Base-by-base conservation (phyloP, 2,329 filamentous ascomycete genomes). In the Botrytis deweyae region DNA sequence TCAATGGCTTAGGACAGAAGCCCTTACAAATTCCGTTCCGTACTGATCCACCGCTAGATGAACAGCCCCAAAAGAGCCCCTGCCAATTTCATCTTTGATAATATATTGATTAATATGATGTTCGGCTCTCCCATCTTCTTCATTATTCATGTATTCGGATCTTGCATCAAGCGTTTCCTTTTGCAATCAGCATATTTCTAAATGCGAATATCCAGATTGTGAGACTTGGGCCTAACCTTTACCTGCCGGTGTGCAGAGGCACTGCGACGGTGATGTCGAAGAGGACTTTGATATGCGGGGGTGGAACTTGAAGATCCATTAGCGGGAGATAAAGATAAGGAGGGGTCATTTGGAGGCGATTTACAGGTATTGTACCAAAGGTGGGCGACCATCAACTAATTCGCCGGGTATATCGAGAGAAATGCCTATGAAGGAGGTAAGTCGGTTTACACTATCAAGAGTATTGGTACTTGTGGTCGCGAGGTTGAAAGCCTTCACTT, bases 91-190 rank as follows among this genome's bases (percentile, higher is more conserved):
- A 82, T 97, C 92, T 82, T 92, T 91, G 80, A 99, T 96, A 74
- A 92, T 87, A 82, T 98, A 99, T 84, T 98, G 95, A 82, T 98
- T 98, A 84, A 98, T 95, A 74, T 90, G 89, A 81, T 97, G 93
- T 80, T 97, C 90, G 4, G 92, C 90, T 69, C 87, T 88, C 40
- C 94, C 94, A 80, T 97, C 94, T 77, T 91, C 87, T 78, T 95
- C 92, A 81, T 94, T 95, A 79, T 91, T 96, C 75, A 89, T 91
- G 83, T 97, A 97, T 81, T 96, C 91, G 44, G 94, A 95, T 74
- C 90, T 90, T 72, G 95, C 95, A 86, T 98, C 92, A 79, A 97
- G 89, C 4, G 95, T 98, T 89, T 97, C 95, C 92, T 74, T 74
- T 49, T 42, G 25, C 22, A 46, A 72, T 74, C 25, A 74, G 69